phyloP scores from a whole-genome alignment of 2,329 filamentous ascomycete genomes.

The Trichoderma lentiforme region DNA sequence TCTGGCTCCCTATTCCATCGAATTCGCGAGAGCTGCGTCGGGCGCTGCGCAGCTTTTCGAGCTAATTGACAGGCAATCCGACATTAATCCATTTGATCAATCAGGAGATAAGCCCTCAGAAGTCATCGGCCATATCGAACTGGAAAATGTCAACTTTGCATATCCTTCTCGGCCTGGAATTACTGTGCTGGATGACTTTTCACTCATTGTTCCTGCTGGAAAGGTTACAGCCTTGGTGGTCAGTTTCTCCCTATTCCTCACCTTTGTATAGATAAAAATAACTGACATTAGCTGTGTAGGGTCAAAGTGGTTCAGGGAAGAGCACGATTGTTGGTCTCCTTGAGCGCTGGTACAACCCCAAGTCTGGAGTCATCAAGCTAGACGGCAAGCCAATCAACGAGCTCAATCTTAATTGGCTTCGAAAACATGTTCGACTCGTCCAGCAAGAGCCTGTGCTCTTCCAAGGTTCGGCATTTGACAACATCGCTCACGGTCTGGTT shows the following conservation, averaged over 20 bases:
- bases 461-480: constrained; percentile 50
- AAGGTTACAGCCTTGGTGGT: constrained; percentile 44
- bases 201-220: constrained; percentile 41
- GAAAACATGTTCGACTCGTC: constrained; percentile 37
- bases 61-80: constrained; percentile 37
- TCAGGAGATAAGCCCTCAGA: constrained; percentile 31
- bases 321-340: constrained; percentile 40
- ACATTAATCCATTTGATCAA: constrained; percentile 36
- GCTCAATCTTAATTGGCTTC: constrained; percentile 39
- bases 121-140: constrained; percentile 33
- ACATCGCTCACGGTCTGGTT: constrained; percentile 50
- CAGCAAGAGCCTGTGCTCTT: constrained; percentile 45
- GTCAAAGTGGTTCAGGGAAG: constrained; percentile 39
- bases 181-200: constrained; percentile 41
- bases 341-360: constrained; percentile 39
- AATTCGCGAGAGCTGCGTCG: constrained; percentile 38
- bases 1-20: constrained; percentile 37
- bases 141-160: constrained; percentile 42
- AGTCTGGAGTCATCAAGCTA: constrained; percentile 34
- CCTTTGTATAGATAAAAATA: background rate
- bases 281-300: constrained; percentile 22
- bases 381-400: constrained; percentile 34
- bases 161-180: constrained; percentile 45
- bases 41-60: constrained; percentile 36
- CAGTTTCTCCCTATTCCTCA: constrained; percentile 14